phyloP scores from a whole-genome alignment of 192 early-diverging fungal genomes.

The Globomyces pollinis-pini region DNA sequence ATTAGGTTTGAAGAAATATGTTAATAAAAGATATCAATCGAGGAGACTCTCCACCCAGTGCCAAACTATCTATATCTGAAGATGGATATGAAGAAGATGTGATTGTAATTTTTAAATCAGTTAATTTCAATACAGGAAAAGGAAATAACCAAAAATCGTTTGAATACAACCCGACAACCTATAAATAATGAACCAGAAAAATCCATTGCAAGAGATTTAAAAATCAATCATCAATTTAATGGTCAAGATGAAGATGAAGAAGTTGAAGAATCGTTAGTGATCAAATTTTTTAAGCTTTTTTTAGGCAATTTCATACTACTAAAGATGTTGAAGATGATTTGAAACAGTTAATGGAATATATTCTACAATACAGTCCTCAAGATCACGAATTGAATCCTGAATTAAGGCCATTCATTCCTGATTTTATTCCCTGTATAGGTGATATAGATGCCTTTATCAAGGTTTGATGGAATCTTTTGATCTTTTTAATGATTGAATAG shows the following conservation, averaged over 20 bases:
- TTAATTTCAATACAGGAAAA: neutral
- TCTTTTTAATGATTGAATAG: slow-evolving; percentile 4
- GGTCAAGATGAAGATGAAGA: slow-evolving; percentile 31
- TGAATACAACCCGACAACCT: neutral
- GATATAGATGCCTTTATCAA: slow-evolving; percentile 64
- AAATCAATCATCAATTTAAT: neutral
- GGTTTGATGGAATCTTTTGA: too few relatives aligned
- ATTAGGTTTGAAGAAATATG: neutral
- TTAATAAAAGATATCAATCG: slow-evolving; percentile 8
- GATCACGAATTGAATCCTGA: slow-evolving; percentile 45
- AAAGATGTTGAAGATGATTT: slow-evolving; percentile 30
- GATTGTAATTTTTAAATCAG: slow-evolving; percentile 8
- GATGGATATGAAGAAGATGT: slow-evolving; percentile 40
- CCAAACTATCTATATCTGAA: slow-evolving; percentile 32
- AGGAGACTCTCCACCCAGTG: slow-evolving; percentile 42
- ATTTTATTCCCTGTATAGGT: slow-evolving; percentile 54
- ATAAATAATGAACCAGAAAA: neutral
- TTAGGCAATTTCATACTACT: slow-evolving; percentile 4
- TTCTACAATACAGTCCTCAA: slow-evolving; percentile 42
- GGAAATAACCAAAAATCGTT: neutral
- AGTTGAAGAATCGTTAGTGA: slow-evolving; percentile 14
- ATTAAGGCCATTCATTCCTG: slow-evolving; percentile 49
- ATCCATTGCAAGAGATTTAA: slow-evolving; percentile 11
- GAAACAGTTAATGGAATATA: slow-evolving; percentile 44
- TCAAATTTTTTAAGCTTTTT: neutral